phyloP scores from a whole-genome alignment of 2,329 filamentous ascomycete genomes.

The Septoria petroselini region DNA sequence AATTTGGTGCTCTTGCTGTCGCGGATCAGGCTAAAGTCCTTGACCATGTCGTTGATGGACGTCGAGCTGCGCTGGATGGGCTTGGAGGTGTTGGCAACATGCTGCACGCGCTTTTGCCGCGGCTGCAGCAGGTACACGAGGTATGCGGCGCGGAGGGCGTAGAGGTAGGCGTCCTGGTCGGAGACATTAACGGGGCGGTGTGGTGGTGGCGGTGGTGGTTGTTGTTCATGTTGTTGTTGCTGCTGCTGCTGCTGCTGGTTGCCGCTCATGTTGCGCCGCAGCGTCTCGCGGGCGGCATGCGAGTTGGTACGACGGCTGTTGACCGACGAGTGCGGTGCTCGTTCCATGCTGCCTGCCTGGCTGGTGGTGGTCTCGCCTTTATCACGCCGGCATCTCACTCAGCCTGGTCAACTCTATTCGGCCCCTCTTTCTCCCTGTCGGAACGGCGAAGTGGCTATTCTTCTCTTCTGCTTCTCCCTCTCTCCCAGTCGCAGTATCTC shows the following conservation, averaged over 20 bases:
- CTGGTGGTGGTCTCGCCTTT: background rate
- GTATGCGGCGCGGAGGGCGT: conserved; percentile 85
- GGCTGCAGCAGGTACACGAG: conserved; percentile 91
- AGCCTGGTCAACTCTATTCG: no score
- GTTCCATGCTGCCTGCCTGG: conserved; percentile 27
- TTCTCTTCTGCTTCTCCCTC: no score
- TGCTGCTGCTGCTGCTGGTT: no score
- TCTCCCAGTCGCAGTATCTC: no score
- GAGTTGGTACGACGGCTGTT: conserved; percentile 44
- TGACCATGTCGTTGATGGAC: conserved; percentile 76
- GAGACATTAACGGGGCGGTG: conserved; percentile 35
- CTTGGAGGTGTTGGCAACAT: conserved; percentile 62
- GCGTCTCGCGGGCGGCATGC: conserved; percentile 41
- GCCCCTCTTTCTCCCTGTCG: no score
- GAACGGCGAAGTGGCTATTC: no score
- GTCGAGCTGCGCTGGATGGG: conserved; percentile 66
- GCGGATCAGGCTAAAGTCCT: conserved; percentile 71
- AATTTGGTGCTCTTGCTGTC: conserved; percentile 69
- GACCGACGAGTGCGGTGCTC: conserved; percentile 34
- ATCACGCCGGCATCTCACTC: no score
- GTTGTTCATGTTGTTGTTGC: no score
- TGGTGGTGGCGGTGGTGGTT: no score
- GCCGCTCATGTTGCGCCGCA: conserved; percentile 42
- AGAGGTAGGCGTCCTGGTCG: conserved; percentile 81
- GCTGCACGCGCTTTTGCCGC: conserved; percentile 83